Evolutionary conservation across 2,329 filamentous ascomycete genomes (phyloP), one percentile per base, ranked within the genome.

Genomic region (Fusarium phyllophilum): DNA sequence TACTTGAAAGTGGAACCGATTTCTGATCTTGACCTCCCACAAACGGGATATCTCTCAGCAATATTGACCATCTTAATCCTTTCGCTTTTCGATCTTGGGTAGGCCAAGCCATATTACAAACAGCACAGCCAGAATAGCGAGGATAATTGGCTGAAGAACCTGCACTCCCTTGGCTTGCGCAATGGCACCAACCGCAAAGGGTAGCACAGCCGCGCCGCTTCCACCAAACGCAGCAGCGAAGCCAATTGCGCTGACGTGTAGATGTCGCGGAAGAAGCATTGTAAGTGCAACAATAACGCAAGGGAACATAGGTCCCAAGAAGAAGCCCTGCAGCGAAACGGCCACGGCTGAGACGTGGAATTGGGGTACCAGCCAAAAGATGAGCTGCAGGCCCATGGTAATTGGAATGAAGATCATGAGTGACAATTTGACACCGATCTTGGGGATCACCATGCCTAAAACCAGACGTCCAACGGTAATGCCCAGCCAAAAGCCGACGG

Each of bases 341-440:
- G 92, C 90, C 3, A 95, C 87, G 0, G 92, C 91, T 0, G 92
- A 93, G 5, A 93, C 91, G 76, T 92, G 89, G 80, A 95, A 94
- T 57, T 92, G 88, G 0, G 94, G 93, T 0, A 96, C 91, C 3
- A 95, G 90, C 93, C 93, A 96, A 83, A 96, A 93, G 55, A 96
- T 81, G 1, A 96, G 86, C 75, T 94, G 89, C 8, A 94, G 85
- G 1, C 79, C 89, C 78, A 94, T 90, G 6, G 89, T 87, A 18
- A 90, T 78, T 8, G 88, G 82, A 8, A 95, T 87, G 81, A 96
- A 96, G 49, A 79, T 62, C 29, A 85, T 77, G 39, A 92, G 86
- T 22, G 90, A 87, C 18, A 87, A 76, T 78, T 92, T 93, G 82
- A 95, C 93, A 1, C 93, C 93, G 15, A 94, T 82, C 13, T 85